phyloP scores from a whole-genome alignment of 768 basidiomycete species.

The Artomyces pyxidatus region DNA sequence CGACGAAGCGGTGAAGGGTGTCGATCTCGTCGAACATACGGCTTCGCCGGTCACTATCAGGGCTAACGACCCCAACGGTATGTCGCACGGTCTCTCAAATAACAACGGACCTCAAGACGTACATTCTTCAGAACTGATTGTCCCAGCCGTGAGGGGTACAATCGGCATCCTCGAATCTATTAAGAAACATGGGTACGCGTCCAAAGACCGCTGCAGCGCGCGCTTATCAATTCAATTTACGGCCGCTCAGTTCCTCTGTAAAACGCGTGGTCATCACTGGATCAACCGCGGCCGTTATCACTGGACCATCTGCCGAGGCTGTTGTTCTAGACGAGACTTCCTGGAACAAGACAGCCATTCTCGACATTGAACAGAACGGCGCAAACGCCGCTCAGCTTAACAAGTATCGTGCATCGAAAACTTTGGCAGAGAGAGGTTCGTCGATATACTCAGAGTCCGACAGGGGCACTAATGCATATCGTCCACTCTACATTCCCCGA shows the following conservation, averaged over 20 bases:
- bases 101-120: background rate
- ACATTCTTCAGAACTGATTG: constrained; percentile 22
- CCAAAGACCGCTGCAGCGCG: background rate
- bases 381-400: background rate
- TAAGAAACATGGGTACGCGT: constrained; percentile 23
- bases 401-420: background rate
- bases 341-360: constrained; percentile 24
- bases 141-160: constrained; percentile 34
- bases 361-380: constrained; percentile 1
- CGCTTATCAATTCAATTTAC: background rate
- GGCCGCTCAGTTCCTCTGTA: constrained; percentile 19
- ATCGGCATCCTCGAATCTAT: constrained; percentile 26
- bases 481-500: background rate
- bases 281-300: constrained; percentile 26
- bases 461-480: no score
- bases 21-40: constrained; percentile 31
- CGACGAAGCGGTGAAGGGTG: constrained; percentile 36
- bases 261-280: constrained; percentile 39
- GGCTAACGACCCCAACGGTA: constrained; percentile 17
- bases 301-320: background rate
- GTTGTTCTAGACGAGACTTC: constrained; percentile 15
- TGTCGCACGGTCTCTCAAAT: background rate
- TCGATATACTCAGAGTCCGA: background rate
- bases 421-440: background rate
- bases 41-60: constrained; percentile 26